Evolutionary conservation across 768 basidiomycete species (phyloP), one percentile per base, ranked within the genome.

Genomic region (Termitomyces bulborhizus): DNA sequence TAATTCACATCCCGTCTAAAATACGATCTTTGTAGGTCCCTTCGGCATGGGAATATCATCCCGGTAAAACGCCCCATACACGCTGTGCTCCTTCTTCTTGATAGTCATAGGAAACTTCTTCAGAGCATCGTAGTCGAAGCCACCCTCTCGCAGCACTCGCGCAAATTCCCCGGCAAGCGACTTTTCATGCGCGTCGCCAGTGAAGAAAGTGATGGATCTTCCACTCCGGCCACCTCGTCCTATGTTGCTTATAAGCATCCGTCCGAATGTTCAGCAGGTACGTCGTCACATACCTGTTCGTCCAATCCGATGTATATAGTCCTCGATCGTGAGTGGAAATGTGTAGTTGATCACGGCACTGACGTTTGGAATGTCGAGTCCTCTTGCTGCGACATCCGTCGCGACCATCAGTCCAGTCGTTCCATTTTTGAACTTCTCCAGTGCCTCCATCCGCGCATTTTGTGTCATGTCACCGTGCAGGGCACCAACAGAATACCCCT

Each of bases 331-430:
- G 65, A 99, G 75, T 40, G 96, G 96, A 74, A 95, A 98, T n/a
- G 91, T 95, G 65, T 97, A 96, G 72, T 98, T 97, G 68, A 98
- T 83, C 46, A 99, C 97, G 26, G 87, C 81, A 26, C 84, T 90
- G 31, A 99, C 97, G 66, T 96, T 87, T 2, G 97, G 95, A 63
- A 99, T 98, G 75, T 99, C 97, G 60, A 99, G 75, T 8, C 97
- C 97, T 51, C 97, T 84, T 45, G 97, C 94, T 6, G 97, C 97
- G 8, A 99, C 97, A 68, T 99, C 97, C 24, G 93, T 99, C 8
- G 97, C 97, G 49, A 99, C 96, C 59, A 98, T 76, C 27, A 98
- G 66, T 41, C 85, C 83, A 6, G 84, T 88, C 49, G 76, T 79
- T 2, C 95, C 96, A 32, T 76, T 81, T 68, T 93, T 80, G 76